Percentiles rank a stretch among this genome's conserved stretches.
phyloP scores from a whole-genome alignment of 2,329 filamentous ascomycete species.

The Fusarium liriodendri region DNA sequence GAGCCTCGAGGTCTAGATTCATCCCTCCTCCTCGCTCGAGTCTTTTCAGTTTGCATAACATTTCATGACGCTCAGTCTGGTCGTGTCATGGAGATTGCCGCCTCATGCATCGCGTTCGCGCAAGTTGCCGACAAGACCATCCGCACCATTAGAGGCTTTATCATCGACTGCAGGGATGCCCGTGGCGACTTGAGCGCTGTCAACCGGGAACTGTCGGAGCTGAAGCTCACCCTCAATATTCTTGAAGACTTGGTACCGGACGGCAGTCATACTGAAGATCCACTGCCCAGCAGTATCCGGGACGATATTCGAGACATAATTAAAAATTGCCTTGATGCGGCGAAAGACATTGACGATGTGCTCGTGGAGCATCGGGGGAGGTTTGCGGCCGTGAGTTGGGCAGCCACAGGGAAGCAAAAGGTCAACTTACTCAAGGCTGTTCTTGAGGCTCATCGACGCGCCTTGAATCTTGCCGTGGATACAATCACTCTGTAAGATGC shows the following conservation, averaged over 20 bases:
- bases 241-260: not conserved
- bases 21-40: not conserved
- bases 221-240: constrained; percentile 1
- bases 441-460: not conserved
- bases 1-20: not conserved
- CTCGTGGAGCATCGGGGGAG: not conserved
- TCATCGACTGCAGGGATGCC: not conserved
- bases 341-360: not conserved
- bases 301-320: not conserved
- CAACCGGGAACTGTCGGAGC: not conserved
- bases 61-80: not conserved
- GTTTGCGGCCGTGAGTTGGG: not conserved
- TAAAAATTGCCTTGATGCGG: not conserved
- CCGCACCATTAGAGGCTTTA: not conserved
- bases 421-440: not conserved
- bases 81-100: constrained; percentile 4
- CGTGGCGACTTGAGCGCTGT: not conserved
- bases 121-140: constrained; percentile 4
- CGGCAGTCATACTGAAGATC: not conserved
- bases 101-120: constrained; percentile 7
- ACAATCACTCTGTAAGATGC: constrained; percentile 3
- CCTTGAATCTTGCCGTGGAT: constrained; percentile 2
- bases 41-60: not conserved
- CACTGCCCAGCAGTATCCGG: not conserved
- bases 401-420: not conserved